Evolutionary conservation across 345 rosid species (phyloP), one percentile per base, ranked within the genome.

Genomic region (Lumnitzera racemosa): DNA sequence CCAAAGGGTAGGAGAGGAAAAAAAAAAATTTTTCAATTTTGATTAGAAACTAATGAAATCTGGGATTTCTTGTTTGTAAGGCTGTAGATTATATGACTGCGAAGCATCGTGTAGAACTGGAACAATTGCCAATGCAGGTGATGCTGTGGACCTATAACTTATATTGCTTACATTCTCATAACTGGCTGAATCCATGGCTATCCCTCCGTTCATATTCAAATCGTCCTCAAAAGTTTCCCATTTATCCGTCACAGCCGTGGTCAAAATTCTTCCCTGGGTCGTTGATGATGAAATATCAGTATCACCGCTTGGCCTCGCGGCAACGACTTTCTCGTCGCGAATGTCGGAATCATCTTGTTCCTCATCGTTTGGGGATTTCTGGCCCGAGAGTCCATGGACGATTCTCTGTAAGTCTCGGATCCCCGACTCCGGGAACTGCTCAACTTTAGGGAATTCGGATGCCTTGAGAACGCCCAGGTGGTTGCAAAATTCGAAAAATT

Each of bases 151-250:
- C 61, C 7, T 23, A 24, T 55, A 43, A 31, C 46, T 54, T 52
- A 58, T 12, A 70, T 72, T 53, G 31, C 60, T 24, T 61, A 43
- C 1, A 17, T 23, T 59, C 13, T 46, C 27, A 47, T 51, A 8
- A 47, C 43, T 36, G 7, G 43, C 10, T 9, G 11, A 36, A 36
- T 36, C 43, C 43, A 36, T 36, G 43, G 43, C 2, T 12, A 27
- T 53, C 20, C 27, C 56, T 43, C 50, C 58, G 43, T 49, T 25
- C 0, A 24, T 20, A 16, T 23, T 57, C 49, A 12, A 25, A 31
- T 77, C 76, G 13, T 85, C 88, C 8, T 82, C 88, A 27, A 85
- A 85, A 25, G 79, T 69, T 63, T 75, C 88, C 88, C 91, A 85
- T 68, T 82, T 66, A 41, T 82, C 70, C 1, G 86, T 82, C 46